Evolutionary conservation across 2,329 filamentous ascomycete species (phyloP).

Genomic region (Achaetomium macrosporum): DNA sequence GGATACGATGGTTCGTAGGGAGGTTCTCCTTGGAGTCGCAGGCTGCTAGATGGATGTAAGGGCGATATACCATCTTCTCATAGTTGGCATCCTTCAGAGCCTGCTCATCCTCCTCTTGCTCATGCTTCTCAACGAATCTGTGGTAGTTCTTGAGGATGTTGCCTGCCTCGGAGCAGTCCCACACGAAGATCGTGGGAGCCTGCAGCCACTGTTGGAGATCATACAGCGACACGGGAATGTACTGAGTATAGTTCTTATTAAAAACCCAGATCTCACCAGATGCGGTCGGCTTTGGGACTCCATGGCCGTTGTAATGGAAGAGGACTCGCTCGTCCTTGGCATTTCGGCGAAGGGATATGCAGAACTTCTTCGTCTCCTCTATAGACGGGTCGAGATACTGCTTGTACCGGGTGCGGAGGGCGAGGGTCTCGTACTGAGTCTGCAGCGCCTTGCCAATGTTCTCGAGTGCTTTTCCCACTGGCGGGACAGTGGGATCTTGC

Average conservation of each 20-base stretch:
- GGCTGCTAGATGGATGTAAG: conserved; percentile 83
- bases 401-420: conserved; percentile 94
- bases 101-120: conserved; percentile 76
- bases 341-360: conserved; percentile 79
- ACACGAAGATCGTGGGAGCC: conserved; percentile 92
- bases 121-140: conserved; percentile 89
- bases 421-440: conserved; percentile 90
- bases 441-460: conserved; percentile 96
- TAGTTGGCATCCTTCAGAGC: conserved; percentile 74
- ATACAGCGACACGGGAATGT: conserved; percentile 93
- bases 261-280: conserved; percentile 99
- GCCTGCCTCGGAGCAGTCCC: conserved; percentile 94
- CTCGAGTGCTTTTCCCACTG: conserved; percentile 79
- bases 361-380: conserved; percentile 96
- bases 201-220: conserved; percentile 95
- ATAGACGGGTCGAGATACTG: conserved; percentile 94
- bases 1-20: conserved; percentile 87
- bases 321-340: conserved; percentile 93
- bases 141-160: conserved; percentile 95
- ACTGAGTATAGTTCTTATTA: conserved; percentile 97
- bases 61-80: conserved; percentile 64
- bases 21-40: conserved; percentile 87
- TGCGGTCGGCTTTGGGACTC: conserved; percentile 88
- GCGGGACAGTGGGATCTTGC: conserved; percentile 82
- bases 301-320: conserved; percentile 98